Evolutionary conservation across 768 basidiomycete genomes (phyloP), one percentile per base, ranked within the genome.

Genomic region (Naematelia encephala): DNA sequence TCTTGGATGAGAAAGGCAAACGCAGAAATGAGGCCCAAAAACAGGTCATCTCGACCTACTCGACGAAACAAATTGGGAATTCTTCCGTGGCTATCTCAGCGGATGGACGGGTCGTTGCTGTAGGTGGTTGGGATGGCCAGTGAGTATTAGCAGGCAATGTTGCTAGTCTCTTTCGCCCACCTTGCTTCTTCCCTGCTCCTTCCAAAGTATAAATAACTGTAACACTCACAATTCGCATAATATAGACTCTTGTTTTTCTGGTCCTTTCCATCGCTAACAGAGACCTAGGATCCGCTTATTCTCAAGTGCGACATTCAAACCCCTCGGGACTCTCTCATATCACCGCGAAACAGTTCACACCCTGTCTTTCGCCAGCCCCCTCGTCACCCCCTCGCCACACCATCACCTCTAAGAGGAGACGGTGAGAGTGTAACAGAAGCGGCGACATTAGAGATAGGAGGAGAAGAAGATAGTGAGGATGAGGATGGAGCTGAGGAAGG

Each of bases 61-160:
- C 84, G 46, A 91, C 85, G 21, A 91, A 87, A 67, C 81, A 89
- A 62, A 84, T 89, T 0, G 91, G 92, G 2, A 91, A 91, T 69
- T 82, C 83, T 0, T 82, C 84, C 5, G 76, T 97, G n/a, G 83
- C 86, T 2, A 84, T 96, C 12, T 84, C 85, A 4, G 81, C 84
- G 30, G 86, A 89, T 63, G 90, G 86, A 0, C 82, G 83, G 21
- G 84, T 97, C 0, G 87, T 91, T 66, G 92, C 91, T 0, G 80
- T 92, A 1, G 93, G 88, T 1, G 91, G 92, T 0, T 97, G 94
- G 94, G 92, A 98, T 61, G 92, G 94, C 30, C 84, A 82, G 93
- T 92, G 64, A 67, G 88, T 78, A 8, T 39, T 8, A 39, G 8
- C 10, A 13, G 1, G n/a, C 25, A 21, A 12, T 19, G 11, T 5